phyloP scores from a whole-genome alignment of 2,329 filamentous ascomycete species.

The Calonectria pteridis region DNA sequence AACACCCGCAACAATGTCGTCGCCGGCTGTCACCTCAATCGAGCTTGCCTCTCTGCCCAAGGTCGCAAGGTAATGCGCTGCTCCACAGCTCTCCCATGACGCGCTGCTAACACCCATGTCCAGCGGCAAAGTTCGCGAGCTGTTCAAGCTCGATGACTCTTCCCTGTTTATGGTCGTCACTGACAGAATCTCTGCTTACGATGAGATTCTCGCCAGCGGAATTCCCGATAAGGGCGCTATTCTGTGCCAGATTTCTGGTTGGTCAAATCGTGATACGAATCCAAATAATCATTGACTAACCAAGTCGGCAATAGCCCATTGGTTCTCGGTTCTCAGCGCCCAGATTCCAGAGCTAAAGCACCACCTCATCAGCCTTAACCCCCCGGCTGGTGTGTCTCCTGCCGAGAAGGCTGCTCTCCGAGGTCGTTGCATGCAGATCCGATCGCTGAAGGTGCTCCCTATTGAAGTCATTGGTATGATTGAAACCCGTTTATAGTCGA shows the following conservation, averaged over 20 bases:
- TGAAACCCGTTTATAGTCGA: background rate
- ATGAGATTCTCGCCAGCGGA: conserved; percentile 86
- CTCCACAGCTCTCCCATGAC: too few species aligned
- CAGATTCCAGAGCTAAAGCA: conserved; percentile 62
- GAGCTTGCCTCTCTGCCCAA: background rate
- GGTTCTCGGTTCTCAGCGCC: conserved; percentile 64
- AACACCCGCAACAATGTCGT: background rate
- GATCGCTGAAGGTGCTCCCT: conserved; percentile 79
- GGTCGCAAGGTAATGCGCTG: background rate
- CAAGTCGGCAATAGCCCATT: conserved; percentile 53
- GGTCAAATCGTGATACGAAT: background rate
- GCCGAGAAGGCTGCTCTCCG: conserved; percentile 66
- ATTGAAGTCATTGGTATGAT: conserved; percentile 55
- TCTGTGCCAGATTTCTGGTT: conserved; percentile 56
- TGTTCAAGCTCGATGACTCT: conserved; percentile 78
- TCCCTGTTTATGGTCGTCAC: conserved; percentile 86
- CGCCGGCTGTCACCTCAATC: background rate
- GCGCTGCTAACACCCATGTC: background rate
- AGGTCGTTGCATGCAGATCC: conserved; percentile 82
- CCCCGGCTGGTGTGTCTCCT: conserved; percentile 52
- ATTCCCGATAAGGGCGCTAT: conserved; percentile 67
- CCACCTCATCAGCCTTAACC: conserved; percentile 63
- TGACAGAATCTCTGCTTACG: conserved; percentile 95
- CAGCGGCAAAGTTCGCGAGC: conserved; percentile 80
- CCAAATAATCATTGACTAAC: background rate